A percentile compares a stretch with the other conserved stretches of the same genome.
Conservation (phyloP, 495 filamentous ascomycete genomes). For the Staphylotrichum tortipilum region DNA sequence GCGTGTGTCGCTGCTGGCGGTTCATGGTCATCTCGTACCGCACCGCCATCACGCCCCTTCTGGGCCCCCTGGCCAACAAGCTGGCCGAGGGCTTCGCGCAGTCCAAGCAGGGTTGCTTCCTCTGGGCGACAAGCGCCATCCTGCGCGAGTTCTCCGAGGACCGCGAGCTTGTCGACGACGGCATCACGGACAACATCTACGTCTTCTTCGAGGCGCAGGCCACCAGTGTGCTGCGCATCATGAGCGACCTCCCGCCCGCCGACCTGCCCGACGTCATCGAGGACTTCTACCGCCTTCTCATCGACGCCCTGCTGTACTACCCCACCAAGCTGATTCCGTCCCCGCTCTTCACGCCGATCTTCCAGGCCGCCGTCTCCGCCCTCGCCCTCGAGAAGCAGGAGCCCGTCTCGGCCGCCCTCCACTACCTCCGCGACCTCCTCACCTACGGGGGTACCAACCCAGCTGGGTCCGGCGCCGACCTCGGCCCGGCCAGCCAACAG, state of each 20-base stretch:
- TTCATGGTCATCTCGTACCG: conserved; percentile 94
- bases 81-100: conserved; percentile 73
- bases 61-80: conserved; percentile 78
- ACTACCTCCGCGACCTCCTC: conserved; percentile 89
- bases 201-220: conserved; percentile 91
- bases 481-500: conserved; percentile 43
- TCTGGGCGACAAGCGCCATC: conserved; percentile 94
- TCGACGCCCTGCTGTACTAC: conserved; percentile 87
- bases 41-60: conserved; percentile 74
- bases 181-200: conserved; percentile 85
- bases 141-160: conserved; percentile 91
- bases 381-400: conserved; percentile 83
- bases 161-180: conserved; percentile 67
- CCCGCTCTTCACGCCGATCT: conserved; percentile 66
- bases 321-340: conserved; percentile 73
- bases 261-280: conserved; percentile 97
- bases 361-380: conserved; percentile 76
- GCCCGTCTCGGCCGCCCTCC: conserved; percentile 80
- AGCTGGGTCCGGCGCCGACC: conserved; percentile 56
- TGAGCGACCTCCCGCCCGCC: conserved; percentile 77
- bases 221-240: conserved; percentile 71
- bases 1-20: conserved; percentile 89
- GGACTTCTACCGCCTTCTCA: conserved; percentile 90
- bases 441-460: conserved; percentile 76
- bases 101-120: conserved; percentile 88